Conservation (phyloP, 371 early-diverging fungal species). For the Funneliformis caledonium region DNA sequence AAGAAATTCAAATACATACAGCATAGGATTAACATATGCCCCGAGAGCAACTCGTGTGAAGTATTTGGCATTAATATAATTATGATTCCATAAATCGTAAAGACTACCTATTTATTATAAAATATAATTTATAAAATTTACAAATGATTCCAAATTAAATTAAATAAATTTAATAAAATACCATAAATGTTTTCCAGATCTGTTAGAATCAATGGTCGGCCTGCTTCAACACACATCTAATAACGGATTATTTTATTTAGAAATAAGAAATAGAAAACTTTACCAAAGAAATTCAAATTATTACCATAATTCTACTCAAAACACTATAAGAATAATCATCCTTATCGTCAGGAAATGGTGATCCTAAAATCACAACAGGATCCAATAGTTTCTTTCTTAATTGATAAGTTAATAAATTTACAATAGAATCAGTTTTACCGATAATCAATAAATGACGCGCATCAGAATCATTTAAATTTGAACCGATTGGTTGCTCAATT, state of each 20-base stretch:
- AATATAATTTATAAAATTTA: background rate
- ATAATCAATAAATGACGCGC: constrained; percentile 42
- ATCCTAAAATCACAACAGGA: constrained; percentile 40
- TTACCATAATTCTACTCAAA: constrained; percentile 41
- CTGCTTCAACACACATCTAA: constrained; percentile 42
- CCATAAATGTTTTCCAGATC: constrained; percentile 40
- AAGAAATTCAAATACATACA: constrained; percentile 17
- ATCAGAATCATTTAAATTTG: constrained; percentile 35
- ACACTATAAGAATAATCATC: constrained; percentile 41
- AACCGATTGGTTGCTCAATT: constrained; percentile 26
- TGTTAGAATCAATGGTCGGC: constrained; percentile 25
- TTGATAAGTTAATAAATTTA: constrained; percentile 41
- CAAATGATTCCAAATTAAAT: background rate
- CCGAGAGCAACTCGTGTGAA: constrained; percentile 38
- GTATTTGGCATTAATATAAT: constrained; percentile 34
- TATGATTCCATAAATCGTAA: constrained; percentile 42
- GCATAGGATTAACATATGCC: constrained; percentile 38
- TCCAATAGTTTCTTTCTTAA: constrained; percentile 21
- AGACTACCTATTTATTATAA: constrained; percentile 28
- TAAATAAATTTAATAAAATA: background rate
- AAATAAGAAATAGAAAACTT: background rate
- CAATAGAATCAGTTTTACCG: constrained; percentile 42
- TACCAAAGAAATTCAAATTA: background rate
- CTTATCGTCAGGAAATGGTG: constrained; percentile 41
- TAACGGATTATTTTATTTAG: background rate